Evolutionary conservation across 2,329 filamentous ascomycete species (phyloP).

Genomic region (Metarhizium sp.): DNA sequence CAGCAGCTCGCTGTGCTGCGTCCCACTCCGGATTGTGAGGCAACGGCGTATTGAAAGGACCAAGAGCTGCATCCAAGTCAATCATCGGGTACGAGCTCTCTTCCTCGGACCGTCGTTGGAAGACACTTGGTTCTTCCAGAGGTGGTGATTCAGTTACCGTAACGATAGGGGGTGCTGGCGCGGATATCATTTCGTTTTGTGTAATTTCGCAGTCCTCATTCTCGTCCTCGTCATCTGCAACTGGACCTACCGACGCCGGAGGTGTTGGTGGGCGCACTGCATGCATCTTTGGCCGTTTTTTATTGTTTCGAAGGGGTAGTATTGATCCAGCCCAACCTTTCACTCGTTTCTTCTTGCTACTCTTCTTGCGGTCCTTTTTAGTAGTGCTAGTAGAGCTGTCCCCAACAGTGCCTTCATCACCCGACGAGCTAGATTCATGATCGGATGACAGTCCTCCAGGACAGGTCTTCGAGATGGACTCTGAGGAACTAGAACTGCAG

Average conservation of each 20-base stretch:
- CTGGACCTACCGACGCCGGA: slow-evolving; percentile 23
- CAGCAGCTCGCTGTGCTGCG: slow-evolving; percentile 50
- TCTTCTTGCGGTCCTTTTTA: slow-evolving; percentile 24
- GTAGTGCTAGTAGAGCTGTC: slow-evolving; percentile 10
- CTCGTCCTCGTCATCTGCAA: slow-evolving; percentile 20
- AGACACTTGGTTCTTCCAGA: slow-evolving; percentile 8
- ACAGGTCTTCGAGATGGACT: slow-evolving; percentile 22
- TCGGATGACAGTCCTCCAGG: slow-evolving; percentile 25
- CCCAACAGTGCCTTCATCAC: slow-evolving; percentile 13
- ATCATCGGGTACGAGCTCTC: slow-evolving; percentile 74
- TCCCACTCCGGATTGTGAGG: slow-evolving; percentile 56
- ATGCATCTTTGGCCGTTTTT: slow-evolving; percentile 30
- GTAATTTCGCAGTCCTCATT: slow-evolving; percentile 7
- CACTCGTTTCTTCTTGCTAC: slow-evolving; percentile 55
- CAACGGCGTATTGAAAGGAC: slow-evolving; percentile 79
- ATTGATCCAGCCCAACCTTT: slow-evolving; percentile 64
- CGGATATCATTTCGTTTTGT: slow-evolving; percentile 15
- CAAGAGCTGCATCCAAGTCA: slow-evolving; percentile 86
- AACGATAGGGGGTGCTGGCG: slow-evolving; percentile 27
- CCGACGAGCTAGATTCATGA: slow-evolving; percentile 21
- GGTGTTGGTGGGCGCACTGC: slow-evolving; percentile 37
- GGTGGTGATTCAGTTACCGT: slow-evolving; percentile 31
- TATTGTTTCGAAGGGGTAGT: slow-evolving; percentile 46
- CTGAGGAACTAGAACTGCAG: slow-evolving; percentile 36
- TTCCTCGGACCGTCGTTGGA: slow-evolving; percentile 34